These are phyloP conservation scores for Tremella yokohamensis DNA, from an alignment of 768 basidiomycete species.

Conservation along the genomic window DNA sequence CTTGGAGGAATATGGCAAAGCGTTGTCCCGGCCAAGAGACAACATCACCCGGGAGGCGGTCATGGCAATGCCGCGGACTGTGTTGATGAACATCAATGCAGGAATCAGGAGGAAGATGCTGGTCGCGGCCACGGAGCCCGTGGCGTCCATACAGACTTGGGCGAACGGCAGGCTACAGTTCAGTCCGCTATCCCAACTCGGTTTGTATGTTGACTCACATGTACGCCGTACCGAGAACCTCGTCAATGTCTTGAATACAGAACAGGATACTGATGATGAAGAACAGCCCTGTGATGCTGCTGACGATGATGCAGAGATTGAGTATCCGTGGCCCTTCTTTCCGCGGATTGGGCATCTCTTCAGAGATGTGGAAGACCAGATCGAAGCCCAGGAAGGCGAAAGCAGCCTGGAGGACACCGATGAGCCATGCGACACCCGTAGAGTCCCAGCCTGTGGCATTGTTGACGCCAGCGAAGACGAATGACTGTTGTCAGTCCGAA, in stretches of 20 bases:
- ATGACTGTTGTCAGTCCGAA: slow-evolving; percentile 7
- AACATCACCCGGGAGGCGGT: slow-evolving; percentile 14
- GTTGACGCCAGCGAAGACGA: slow-evolving; percentile 24
- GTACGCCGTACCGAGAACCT: slow-evolving; percentile 14
- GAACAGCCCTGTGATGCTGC: slow-evolving; percentile 21
- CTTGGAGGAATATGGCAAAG: slow-evolving; percentile 11
- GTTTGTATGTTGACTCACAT: slow-evolving; percentile 6
- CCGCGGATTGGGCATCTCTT: slow-evolving; percentile 28
- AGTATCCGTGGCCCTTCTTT: slow-evolving; percentile 23
- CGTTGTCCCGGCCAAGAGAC: slow-evolving; percentile 19
- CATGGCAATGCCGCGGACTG: slow-evolving; percentile 18
- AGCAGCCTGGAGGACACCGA: slow-evolving; percentile 25
- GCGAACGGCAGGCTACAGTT: slow-evolving; percentile 20
- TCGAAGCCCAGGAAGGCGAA: slow-evolving; percentile 33
- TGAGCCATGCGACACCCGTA: slow-evolving; percentile 26
- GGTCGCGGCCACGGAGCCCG: slow-evolving; percentile 22
- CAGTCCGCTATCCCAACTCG: too few relatives aligned
- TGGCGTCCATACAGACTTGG: slow-evolving; percentile 24
- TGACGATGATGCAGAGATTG: slow-evolving; percentile 23
- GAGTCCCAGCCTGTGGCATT: slow-evolving; percentile 37
- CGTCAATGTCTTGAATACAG: slow-evolving; percentile 19
- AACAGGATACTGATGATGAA: slow-evolving; percentile 31
- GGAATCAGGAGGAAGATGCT: slow-evolving; percentile 22
- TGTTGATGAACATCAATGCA: slow-evolving; percentile 18
- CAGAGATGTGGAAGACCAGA: slow-evolving; percentile 27